Evolutionary conservation across 768 basidiomycete species (phyloP), one percentile per base, ranked within the genome.

Genomic region (Coprinellus micaceus): DNA sequence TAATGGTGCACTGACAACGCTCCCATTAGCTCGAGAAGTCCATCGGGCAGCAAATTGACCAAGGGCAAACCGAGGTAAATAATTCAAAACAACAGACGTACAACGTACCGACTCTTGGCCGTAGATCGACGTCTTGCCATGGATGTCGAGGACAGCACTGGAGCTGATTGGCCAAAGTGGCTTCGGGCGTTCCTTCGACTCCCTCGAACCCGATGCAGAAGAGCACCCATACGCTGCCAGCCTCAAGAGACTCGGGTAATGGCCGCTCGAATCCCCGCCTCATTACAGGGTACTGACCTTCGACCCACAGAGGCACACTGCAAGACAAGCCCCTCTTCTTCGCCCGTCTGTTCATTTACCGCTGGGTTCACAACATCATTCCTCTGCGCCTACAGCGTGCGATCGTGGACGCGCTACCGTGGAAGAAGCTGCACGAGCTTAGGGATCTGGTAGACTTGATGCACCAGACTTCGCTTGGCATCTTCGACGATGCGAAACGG

Each of bases 401-500:
- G 43, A 15, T 78, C 2, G 63, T 75, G 0, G 61, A 73, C 26
- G 45, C 60, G 12, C 47, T 76, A 1, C 79, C 79, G 2, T 69
- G 63, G 47, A 62, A 61, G 28, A 51, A 61, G 5, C 56, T 74
- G 4, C 66, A 68, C 25, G 49, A 57, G 0, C 29, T 77, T 2
- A 61, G 68, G 30, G 63, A 68, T n/a, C 63, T 75, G 17, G 60
- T 72, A 1, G 70, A 73, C 37, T 59, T 68, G 4, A 69, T 80
- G 63, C 60, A 75, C 25, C 49, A 64, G 2, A 70, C 69, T 0
- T 73, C 77, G 3, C 57, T 67, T 17, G 62, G 70, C 10, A 71
- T 81, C 5, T 71, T 70, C 28, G 52, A 67, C 17, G 60, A 60
- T 29, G 77, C 77, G 66, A 74, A 69, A 51, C 62, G 57, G 21